Base-by-base conservation (phyloP, 176 grass and related monocot genomes). In the sorghum (Sorghum bicolor) region DNA sequence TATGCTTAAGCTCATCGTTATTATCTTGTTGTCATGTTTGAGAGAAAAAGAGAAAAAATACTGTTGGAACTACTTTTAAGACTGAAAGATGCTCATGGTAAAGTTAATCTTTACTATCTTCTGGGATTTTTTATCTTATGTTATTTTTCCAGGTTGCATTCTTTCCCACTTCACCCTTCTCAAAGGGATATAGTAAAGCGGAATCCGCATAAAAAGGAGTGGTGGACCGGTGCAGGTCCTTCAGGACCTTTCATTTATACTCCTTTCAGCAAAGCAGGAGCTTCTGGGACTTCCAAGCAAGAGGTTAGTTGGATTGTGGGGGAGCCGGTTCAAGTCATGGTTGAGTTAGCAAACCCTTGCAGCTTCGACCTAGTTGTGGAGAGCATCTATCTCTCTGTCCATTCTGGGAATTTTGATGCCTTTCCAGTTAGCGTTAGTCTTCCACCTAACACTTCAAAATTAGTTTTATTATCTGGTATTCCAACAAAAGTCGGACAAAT, bases 241-340 rank as follows among this genome's bases (percentile, higher is more conserved):
- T 89, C 97, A 74, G 97, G 97, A 28, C 97, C 97, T 82, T 99
- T 99, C 85, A 99, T 99, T 78, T 99, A 99, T 81, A 99, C 97
- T 61, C 97, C 97, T 78, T 96, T 99, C 81, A 94, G 83, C 72
- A 99, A 99, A 77, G 93, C 86, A 22, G 81, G 50, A 34, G 57
- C 64, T 17, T 85, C 82, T 85, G 89, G 76, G 66, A 73, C 28
- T 67, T 89, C 72, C 78, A 95, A 99, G 82, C 93, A 99, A 87
- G 90, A 87, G 67, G 77, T 94, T 64, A 92, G 88, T 79, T 99
- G 97, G 97, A 94, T 99, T 76, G 91, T 99, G 48, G 97, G 97
- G 75, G 97, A 99, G 84, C 91, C 93, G 8, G 89, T 99, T 85
- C 97, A 96, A 85, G 89, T 99, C 76, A 94, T 99, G 90, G 91